Base-by-base conservation (phyloP, 1,139 yeast genomes). In the Debaryomycetaceae sp. region DNA sequence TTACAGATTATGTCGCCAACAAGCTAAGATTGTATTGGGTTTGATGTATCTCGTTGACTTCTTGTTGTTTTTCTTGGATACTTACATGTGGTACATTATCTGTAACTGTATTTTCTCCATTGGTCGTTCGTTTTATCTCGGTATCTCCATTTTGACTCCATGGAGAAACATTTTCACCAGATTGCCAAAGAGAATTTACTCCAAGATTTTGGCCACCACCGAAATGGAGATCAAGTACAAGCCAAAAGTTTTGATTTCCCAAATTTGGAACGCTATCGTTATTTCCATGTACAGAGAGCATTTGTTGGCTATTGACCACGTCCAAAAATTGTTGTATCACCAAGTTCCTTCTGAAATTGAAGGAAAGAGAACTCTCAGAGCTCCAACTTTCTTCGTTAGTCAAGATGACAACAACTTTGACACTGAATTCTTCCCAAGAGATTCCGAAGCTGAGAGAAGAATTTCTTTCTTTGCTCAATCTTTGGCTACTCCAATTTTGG, bases 241-340 rank as follows among this genome's bases (percentile, higher is more conserved):
- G 72, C 99, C 99, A 58, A 93, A 93, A 81, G 98, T 93, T 55
- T 79, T 93, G 66, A 91, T 93, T 62, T 90, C 98, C 40, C 99
- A 93, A 76, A 91, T 93, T 59, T 93, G 99, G 99, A 93, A 93
- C 67, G 99, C 99, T 45, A 87, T 91, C 68, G 95, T 91, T 58
- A 91, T 91, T 60, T 90, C 97, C 51, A 91, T 91, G 97, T 91
- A 91, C 83, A 88, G 98, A 76, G 98, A 91, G 72, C 98, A 91
- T 67, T 77, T 93, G 68, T 76, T 93, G 57, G 98, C 99, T 36
- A 91, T 93, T 68, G 99, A 93, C 68, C 99, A 93, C 64, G 99
- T 93, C 48, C 99, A 93, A 74, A 91, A 89, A 74, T 80, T 93
- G 68, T 80, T 93, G 56, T 93, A 93, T 69, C 99, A 93, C 67